Conservation (phyloP, 768 basidiomycete genomes). For the Agrocybe praecox region DNA sequence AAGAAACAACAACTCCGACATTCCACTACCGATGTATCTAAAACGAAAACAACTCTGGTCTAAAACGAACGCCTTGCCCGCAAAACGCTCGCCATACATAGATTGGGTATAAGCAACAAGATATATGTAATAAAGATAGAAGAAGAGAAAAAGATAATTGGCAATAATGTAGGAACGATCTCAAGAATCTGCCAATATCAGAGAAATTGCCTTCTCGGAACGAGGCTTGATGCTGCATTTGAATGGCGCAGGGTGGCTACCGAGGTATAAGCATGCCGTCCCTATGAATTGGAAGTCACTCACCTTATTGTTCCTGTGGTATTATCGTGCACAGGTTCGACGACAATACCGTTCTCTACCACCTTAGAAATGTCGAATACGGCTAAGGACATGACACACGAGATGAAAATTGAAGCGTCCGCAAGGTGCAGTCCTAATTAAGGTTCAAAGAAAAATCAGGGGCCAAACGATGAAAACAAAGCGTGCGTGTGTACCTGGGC, state of each 20-base stretch:
- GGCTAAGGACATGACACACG: conserved; percentile 53
- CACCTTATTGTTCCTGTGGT: conserved; percentile 70
- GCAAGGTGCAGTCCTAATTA: conserved; percentile 52
- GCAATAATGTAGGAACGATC: conserved; percentile 15
- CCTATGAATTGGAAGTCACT: conserved; percentile 1
- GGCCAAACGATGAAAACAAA: conserved; percentile 2
- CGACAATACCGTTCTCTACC: conserved; percentile 42
- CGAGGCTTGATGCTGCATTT: conserved; percentile 63
- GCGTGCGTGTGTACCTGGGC: conserved; percentile 44
- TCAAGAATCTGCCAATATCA: conserved; percentile 49
- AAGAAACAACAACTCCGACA: background rate
- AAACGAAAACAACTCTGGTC: background rate
- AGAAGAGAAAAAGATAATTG: conserved; percentile 11
- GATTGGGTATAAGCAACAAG: conserved; percentile 17
- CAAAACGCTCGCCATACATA: conserved; percentile 2
- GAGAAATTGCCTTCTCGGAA: conserved; percentile 53
- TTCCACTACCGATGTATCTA: background rate
- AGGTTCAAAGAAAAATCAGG: background rate
- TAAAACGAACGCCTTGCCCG: conserved; percentile 2
- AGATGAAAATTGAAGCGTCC: conserved; percentile 54
- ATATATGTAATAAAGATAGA: conserved; percentile 35
- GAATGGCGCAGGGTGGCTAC: conserved; percentile 64
- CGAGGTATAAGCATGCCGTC: background rate
- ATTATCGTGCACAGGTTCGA: conserved; percentile 57
- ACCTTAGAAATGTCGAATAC: conserved; percentile 53